Conservation (phyloP, 768 basidiomycete species). For the Psilocybe azurescens region DNA sequence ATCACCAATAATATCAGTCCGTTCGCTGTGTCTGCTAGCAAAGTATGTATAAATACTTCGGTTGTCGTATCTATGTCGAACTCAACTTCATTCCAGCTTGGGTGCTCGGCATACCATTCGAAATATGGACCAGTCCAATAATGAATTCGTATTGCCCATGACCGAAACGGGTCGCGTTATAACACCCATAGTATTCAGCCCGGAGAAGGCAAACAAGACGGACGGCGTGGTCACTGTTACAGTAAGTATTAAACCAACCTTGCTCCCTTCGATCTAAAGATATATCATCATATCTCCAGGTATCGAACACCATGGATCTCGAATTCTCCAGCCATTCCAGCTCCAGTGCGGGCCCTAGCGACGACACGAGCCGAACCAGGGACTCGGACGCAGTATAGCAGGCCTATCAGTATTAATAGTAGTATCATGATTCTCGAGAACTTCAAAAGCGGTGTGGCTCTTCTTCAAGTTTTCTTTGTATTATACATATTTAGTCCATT, state of each 20-base stretch:
- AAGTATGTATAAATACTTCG: background rate
- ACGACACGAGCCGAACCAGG: background rate
- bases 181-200: background rate
- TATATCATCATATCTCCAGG: background rate
- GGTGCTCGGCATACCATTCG: background rate
- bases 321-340: background rate
- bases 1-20: background rate
- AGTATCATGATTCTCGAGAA: background rate
- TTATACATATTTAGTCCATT: too few species aligned
- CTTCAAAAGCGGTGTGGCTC: too few species aligned
- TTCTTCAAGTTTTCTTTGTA: too few species aligned
- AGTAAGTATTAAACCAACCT: background rate
- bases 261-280: background rate
- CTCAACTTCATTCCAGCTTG: background rate
- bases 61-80: background rate
- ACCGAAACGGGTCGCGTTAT: background rate
- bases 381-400: background rate
- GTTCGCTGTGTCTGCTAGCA: constrained; percentile 1
- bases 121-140: background rate
- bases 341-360: background rate
- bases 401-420: background rate
- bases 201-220: background rate
- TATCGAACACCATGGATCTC: background rate
- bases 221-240: background rate
- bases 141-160: background rate